Conservation (phyloP, 108 stramenopile genomes). For the Cyclostephanos invisitatus region DNA sequence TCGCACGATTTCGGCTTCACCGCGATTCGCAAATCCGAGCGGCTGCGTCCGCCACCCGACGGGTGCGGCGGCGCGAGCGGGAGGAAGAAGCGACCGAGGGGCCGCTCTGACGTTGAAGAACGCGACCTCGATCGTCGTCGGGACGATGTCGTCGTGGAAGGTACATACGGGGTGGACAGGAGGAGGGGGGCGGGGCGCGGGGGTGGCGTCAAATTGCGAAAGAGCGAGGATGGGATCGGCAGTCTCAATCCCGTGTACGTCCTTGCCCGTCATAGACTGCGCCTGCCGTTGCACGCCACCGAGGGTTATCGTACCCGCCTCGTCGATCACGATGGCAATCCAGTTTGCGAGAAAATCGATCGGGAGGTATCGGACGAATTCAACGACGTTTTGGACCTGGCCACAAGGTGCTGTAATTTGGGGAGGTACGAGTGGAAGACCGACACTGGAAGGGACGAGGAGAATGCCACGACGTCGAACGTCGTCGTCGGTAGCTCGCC, state of each 20-base stretch:
- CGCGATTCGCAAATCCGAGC: not conserved
- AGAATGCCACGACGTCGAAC: not conserved
- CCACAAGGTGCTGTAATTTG: constrained; percentile 50
- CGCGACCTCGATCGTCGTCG: too few species aligned
- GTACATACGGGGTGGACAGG: not conserved
- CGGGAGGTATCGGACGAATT: constrained; percentile 62
- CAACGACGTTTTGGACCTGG: constrained; percentile 70
- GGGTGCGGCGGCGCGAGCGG: not conserved
- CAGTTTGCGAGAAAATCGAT: constrained; percentile 63
- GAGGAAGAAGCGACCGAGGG: not conserved
- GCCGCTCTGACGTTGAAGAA: too few species aligned
- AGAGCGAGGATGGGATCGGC: constrained; percentile 22
- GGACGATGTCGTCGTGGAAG: not conserved
- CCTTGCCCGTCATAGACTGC: constrained; percentile 53
- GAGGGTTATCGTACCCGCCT: constrained; percentile 37
- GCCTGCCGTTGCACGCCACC: constrained; percentile 41
- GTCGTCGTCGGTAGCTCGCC: not conserved
- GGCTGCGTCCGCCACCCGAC: not conserved
- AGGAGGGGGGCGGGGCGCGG: too few species aligned
- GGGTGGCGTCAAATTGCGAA: not conserved
- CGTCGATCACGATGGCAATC: constrained; percentile 68
- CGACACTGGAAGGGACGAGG: not conserved
- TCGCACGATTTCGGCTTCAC: constrained; percentile 38
- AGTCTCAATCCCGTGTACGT: constrained; percentile 67
- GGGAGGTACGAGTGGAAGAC: constrained; percentile 23